Evolutionary conservation across 495 filamentous ascomycete species (phyloP).

Genomic region (Lasiosphaeris hirsuta): DNA sequence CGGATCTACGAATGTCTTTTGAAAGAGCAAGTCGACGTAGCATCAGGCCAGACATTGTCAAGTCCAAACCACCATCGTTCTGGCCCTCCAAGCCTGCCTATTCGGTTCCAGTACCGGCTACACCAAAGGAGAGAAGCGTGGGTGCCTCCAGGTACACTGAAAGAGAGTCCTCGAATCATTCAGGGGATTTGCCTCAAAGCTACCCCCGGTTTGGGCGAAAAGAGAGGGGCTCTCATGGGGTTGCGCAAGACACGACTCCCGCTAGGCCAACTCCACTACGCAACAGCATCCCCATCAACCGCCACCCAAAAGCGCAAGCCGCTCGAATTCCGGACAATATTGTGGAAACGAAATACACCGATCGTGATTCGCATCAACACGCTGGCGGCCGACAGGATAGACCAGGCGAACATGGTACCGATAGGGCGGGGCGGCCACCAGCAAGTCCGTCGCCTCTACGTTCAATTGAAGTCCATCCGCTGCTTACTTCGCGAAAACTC

Average conservation of each 20-base stretch:
- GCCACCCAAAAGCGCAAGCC: neutral
- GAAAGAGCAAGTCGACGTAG: slow-evolving; percentile 11
- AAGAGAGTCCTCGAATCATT: neutral
- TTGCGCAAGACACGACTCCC: neutral
- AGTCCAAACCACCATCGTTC: slow-evolving; percentile 6
- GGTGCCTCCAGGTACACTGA: neutral
- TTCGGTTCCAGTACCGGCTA: neutral
- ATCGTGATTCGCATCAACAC: neutral
- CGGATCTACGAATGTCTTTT: slow-evolving; percentile 36
- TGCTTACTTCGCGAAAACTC: slow-evolving; percentile 13
- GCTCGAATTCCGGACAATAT: neutral
- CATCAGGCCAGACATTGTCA: neutral
- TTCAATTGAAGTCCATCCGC: slow-evolving; percentile 4
- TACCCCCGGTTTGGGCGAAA: neutral
- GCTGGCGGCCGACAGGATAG: neutral
- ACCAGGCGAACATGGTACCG: neutral
- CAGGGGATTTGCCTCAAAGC: neutral
- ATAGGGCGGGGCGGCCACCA: neutral
- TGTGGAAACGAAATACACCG: neutral
- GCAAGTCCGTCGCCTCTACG: neutral
- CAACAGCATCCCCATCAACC: neutral
- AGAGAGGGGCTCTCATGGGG: neutral
- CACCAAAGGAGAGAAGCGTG: neutral
- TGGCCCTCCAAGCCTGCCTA: neutral
- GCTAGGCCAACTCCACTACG: neutral